Percentiles rank a stretch among this genome's conserved stretches.
Evolutionary conservation across 1,284 basidiomycete genomes (phyloP).

Genomic region (Inonotus hispidus): DNA sequence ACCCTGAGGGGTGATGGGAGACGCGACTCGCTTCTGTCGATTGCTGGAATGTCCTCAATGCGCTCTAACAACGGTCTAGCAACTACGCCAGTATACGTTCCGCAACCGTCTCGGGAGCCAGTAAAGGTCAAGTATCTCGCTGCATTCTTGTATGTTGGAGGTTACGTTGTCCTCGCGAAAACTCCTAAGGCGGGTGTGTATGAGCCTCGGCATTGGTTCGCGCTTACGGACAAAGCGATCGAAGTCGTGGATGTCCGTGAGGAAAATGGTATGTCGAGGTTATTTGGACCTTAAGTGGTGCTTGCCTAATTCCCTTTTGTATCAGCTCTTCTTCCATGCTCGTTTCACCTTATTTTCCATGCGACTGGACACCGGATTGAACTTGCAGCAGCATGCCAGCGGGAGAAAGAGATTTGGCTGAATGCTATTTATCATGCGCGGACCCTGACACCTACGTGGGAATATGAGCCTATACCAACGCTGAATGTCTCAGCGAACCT

Average conservation of each 20-base stretch:
- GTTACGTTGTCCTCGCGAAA: conserved; percentile 83
- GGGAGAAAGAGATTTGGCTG: conserved; percentile 84
- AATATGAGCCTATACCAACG: conserved; percentile 55
- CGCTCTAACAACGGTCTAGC: conserved; percentile 38
- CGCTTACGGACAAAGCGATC: conserved; percentile 52
- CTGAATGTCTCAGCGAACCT: conserved; percentile 27
- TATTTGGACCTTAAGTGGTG: conserved; percentile 8
- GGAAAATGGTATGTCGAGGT: conserved; percentile 48
- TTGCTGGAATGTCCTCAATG: conserved; percentile 45
- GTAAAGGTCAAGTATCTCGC: conserved; percentile 83
- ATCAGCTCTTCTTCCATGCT: conserved; percentile 70
- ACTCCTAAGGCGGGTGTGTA: conserved; percentile 76
- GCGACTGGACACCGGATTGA: conserved; percentile 43
- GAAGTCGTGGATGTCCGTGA: conserved; percentile 66
- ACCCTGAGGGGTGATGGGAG: not conserved
- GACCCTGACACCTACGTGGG: conserved; percentile 39
- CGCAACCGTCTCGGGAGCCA: conserved; percentile 30
- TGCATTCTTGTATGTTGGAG: conserved; percentile 82
- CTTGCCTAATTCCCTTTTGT: conserved; percentile 11
- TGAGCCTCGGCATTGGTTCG: conserved; percentile 84
- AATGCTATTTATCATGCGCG: conserved; percentile 51
- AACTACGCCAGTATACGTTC: conserved; percentile 32
- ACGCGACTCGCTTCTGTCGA: conserved; percentile 12
- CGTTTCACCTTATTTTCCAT: conserved; percentile 67
- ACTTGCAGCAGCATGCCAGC: conserved; percentile 73